Percentiles rank a stretch among this genome's conserved stretches.
Evolutionary conservation across 305 asterid genomes (phyloP).

Genomic region (Fraxinus albicans): DNA sequence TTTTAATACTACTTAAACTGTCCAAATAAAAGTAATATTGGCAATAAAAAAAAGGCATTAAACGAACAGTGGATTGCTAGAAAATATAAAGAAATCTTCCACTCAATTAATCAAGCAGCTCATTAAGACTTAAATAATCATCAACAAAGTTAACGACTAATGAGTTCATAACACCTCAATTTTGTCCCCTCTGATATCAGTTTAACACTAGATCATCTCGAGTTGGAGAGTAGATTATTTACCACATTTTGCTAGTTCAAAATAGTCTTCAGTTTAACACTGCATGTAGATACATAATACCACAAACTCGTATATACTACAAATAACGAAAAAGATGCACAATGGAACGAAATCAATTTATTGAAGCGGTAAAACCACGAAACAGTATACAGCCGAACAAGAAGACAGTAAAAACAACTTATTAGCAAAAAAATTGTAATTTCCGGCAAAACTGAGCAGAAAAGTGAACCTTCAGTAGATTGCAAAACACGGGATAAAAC

Average conservation of each 20-base stretch:
- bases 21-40: background rate
- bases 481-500: conserved; percentile 56
- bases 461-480: conserved; percentile 56
- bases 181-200: background rate
- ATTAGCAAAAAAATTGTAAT: background rate
- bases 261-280: background rate
- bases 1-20: background rate
- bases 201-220: background rate
- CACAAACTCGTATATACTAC: background rate
- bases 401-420: background rate
- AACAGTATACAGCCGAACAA: background rate
- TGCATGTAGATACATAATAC: background rate
- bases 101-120: background rate
- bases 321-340: background rate
- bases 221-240: background rate
- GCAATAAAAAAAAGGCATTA: background rate
- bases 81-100: background rate
- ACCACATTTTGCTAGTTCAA: background rate
- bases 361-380: background rate
- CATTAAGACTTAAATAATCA: background rate
- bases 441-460: background rate
- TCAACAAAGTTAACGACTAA: background rate
- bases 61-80: background rate
- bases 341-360: background rate
- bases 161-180: background rate